Percentiles rank a stretch among this genome's conserved stretches.
Evolutionary conservation across 208 protist genomes (phyloP).

Genomic region (Trypanosoma rangeli): DNA sequence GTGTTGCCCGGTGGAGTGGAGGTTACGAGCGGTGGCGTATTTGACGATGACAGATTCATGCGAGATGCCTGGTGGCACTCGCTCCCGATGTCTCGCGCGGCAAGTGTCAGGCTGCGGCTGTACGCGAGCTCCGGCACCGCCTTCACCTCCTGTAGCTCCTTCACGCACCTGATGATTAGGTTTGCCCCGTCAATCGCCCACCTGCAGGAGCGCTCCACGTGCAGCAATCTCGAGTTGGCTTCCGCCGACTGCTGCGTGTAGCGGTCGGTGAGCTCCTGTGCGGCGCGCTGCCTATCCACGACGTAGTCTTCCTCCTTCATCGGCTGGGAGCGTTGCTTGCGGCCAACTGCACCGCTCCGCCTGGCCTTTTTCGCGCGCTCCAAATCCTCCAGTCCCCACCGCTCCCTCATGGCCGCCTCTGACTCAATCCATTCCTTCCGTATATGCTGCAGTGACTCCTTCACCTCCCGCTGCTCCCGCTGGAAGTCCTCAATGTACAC

Average conservation of each 20-base stretch:
- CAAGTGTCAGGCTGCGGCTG: constrained; percentile 65
- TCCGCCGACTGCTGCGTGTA: constrained; percentile 19
- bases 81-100: constrained; percentile 50
- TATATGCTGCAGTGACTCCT: constrained; percentile 37
- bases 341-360: constrained; percentile 1
- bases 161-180: constrained; percentile 56
- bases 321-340: not conserved
- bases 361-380: constrained; percentile 32
- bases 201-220: constrained; percentile 42
- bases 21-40: not conserved
- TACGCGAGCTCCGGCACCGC: constrained; percentile 37
- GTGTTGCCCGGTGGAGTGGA: not conserved
- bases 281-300: constrained; percentile 15
- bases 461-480: constrained; percentile 49
- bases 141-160: constrained; percentile 39
- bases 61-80: constrained; percentile 17
- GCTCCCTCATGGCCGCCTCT: constrained; percentile 38
- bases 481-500: constrained; percentile 67
- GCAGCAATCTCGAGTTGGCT: constrained; percentile 33
- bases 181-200: constrained; percentile 72
- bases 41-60: constrained; percentile 1
- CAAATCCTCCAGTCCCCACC: constrained; percentile 61
- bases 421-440: constrained; percentile 37
- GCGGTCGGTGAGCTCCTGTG: constrained; percentile 22
- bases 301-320: constrained; percentile 24